Conservation (phyloP, 2,329 filamentous ascomycete species). For the Dactylellina cionopaga region DNA sequence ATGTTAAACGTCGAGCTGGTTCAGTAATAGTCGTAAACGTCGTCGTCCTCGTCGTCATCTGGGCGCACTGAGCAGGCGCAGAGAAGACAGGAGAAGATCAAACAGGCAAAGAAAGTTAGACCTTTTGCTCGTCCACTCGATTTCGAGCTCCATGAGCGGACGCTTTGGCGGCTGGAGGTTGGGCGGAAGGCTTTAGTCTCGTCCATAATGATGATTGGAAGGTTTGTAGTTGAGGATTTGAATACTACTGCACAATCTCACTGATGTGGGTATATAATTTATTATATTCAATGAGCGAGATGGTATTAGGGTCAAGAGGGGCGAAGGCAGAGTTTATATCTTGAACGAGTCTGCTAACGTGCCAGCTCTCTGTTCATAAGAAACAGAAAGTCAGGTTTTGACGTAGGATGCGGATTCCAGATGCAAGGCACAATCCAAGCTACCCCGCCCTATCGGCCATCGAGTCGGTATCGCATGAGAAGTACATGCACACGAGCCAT, state of each 20-base stretch:
- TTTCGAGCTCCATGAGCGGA: conserved; percentile 30
- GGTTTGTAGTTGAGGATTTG: not conserved
- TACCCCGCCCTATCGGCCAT: conserved; percentile 47
- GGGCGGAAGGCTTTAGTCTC: conserved; percentile 23
- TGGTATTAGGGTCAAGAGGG: too few relatives aligned
- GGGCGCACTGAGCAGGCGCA: conserved; percentile 38
- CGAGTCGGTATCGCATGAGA: conserved; percentile 40
- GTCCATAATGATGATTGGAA: not conserved
- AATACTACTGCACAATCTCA: too few relatives aligned
- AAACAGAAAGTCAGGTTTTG: too few relatives aligned
- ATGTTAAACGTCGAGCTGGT: not conserved
- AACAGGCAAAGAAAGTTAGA: conserved; percentile 30
- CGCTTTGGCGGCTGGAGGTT: conserved; percentile 19
- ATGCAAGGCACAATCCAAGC: conserved; percentile 45
- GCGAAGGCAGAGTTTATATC: too few relatives aligned
- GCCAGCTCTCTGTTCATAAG: too few relatives aligned
- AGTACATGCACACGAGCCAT: not conserved
- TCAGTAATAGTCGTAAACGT: conserved; percentile 46
- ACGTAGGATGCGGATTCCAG: conserved; percentile 4
- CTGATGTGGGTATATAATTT: too few relatives aligned
- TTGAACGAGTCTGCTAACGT: too few relatives aligned
- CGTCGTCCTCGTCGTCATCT: conserved; percentile 31
- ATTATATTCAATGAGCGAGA: too few relatives aligned
- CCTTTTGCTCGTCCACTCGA: conserved; percentile 38
- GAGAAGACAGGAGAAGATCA: conserved; percentile 43